Evolutionary conservation across 139 green algal genomes (phyloP).

Genomic region (Coelastrella sp.): DNA sequence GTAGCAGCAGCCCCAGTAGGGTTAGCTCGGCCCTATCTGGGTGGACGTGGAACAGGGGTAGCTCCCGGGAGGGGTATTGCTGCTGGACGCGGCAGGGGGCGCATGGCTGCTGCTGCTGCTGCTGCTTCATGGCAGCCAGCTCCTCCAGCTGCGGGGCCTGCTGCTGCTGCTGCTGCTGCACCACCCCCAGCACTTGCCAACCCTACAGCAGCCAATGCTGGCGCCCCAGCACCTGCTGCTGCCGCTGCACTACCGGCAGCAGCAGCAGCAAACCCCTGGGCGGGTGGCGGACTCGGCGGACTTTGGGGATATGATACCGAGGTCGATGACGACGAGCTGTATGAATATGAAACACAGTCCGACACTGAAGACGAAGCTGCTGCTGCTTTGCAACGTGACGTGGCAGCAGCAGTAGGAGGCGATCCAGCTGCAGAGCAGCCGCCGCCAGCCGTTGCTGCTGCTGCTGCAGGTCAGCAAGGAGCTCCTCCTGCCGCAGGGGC

Average conservation of each 20-base stretch:
- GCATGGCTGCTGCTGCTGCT: not conserved
- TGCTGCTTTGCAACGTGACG: not conserved
- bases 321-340: constrained; percentile 13
- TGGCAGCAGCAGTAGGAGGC: not conserved
- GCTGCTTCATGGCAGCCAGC: not conserved
- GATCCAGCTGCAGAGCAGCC: not conserved
- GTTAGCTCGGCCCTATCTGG: too few species aligned
- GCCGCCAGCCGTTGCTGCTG: not conserved
- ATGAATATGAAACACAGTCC: constrained; percentile 4
- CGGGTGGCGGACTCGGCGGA: too few species aligned
- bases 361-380: not conserved
- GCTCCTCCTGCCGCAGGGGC: not conserved
- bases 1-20: too few species aligned
- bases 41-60: too few species aligned
- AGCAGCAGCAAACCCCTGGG: too few species aligned
- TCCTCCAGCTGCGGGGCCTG: too few species aligned
- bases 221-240: too few species aligned
- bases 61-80: too few species aligned
- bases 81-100: not conserved
- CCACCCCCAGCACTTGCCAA: too few species aligned
- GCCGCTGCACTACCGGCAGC: too few species aligned
- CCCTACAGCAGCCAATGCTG: too few species aligned
- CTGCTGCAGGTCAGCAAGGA: not conserved
- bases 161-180: too few species aligned
- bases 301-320: not conserved